Evolutionary conservation across 2,329 filamentous ascomycete species (phyloP).

Genomic region (Didymosphaeria variabile): DNA sequence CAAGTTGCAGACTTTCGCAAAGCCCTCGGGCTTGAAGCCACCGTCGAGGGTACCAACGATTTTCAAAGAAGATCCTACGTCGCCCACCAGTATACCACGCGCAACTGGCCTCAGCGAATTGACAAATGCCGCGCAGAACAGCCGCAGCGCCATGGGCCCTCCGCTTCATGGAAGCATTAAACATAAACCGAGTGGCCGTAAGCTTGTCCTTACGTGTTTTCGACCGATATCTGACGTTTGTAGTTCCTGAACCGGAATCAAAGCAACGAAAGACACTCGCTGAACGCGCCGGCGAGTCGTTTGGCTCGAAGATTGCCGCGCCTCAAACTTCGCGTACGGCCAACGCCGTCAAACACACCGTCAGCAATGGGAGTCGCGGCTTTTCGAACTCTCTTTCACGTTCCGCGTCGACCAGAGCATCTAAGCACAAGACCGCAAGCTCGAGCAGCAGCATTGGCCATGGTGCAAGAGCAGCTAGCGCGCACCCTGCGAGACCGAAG

Average conservation of each 20-base stretch:
- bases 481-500: conserved; percentile 52
- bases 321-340: conserved; percentile 54
- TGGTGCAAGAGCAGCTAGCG: conserved; percentile 2
- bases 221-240: conserved; percentile 30
- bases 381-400: conserved; percentile 52
- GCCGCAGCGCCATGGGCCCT: conserved; percentile 58
- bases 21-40: conserved; percentile 43
- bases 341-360: conserved; percentile 57
- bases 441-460: conserved; percentile 29
- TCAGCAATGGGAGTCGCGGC: conserved; percentile 50
- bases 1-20: conserved; percentile 31
- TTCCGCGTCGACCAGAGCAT: conserved; percentile 52
- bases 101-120: conserved; percentile 57
- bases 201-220: conserved; percentile 26
- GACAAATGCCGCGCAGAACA: conserved; percentile 63
- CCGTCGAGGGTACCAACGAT: conserved; percentile 34
- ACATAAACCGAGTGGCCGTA: conserved; percentile 62
- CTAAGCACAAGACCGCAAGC: conserved; percentile 52
- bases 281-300: conserved; percentile 59
- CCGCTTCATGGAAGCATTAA: conserved; percentile 58
- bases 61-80: conserved; percentile 14
- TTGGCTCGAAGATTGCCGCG: conserved; percentile 52
- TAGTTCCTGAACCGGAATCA: conserved; percentile 58
- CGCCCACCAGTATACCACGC: conserved; percentile 26
- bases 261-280: conserved; percentile 62